Conservation (phyloP, 140 eudicot species). For the Cichorium intybus region DNA sequence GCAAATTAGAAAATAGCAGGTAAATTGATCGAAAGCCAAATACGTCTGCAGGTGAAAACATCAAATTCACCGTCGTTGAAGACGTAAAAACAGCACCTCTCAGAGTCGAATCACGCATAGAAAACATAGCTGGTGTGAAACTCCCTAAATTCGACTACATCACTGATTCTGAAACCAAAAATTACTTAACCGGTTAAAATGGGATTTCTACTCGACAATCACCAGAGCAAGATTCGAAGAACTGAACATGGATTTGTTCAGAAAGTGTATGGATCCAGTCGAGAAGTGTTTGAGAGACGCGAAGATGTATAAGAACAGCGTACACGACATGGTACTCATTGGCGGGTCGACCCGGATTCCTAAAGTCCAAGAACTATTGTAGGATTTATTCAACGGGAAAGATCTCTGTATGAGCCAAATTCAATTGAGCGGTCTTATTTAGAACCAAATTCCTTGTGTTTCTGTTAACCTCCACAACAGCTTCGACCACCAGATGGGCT, state of each 20-base stretch:
- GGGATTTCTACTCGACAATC: slow-evolving; percentile 35
- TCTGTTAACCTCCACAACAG: no score
- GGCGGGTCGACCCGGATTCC: slow-evolving; percentile 39
- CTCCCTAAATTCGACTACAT: slow-evolving; percentile 86
- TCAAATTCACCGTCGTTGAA: slow-evolving; percentile 73
- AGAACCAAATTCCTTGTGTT: no score
- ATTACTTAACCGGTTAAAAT: slow-evolving; percentile 81
- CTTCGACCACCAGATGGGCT: no score
- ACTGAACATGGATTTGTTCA: no score
- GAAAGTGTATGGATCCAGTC: slow-evolving; percentile 34
- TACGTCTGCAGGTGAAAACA: slow-evolving; percentile 95
- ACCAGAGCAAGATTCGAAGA: no score
- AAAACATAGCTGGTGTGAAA: slow-evolving; percentile 89
- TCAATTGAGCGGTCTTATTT: no score
- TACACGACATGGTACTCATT: slow-evolving; percentile 34
- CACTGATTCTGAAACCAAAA: slow-evolving; percentile 76
- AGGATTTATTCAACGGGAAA: slow-evolving; percentile 38
- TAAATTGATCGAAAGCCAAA: no score
- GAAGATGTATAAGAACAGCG: slow-evolving; percentile 31
- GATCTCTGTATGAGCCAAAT: slow-evolving; percentile 38
- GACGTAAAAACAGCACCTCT: slow-evolving; percentile 73
- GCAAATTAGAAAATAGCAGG: no score
- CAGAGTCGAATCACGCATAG: slow-evolving; percentile 71
- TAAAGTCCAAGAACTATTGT: slow-evolving; percentile 29
- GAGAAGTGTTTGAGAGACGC: slow-evolving; percentile 38